Percentiles rank a stretch among this genome's conserved stretches.
phyloP scores from a whole-genome alignment of 805 yeast species.

The Teunomyces gatunensis region DNA sequence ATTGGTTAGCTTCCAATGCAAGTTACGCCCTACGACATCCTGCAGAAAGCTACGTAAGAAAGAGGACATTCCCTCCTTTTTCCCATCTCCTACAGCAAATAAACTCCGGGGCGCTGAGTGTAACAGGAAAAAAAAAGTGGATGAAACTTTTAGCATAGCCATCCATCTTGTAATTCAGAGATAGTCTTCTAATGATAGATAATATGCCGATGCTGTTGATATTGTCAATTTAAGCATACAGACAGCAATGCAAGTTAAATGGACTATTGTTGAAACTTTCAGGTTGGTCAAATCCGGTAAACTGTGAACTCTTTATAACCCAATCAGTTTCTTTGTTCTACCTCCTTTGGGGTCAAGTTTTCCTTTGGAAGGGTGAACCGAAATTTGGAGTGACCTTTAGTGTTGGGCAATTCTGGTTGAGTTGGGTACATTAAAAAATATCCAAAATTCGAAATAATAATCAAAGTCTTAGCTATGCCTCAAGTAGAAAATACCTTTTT shows the following conservation, averaged over 20 bases:
- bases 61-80: neutral
- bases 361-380: neutral
- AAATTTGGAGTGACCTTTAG: neutral
- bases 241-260: neutral
- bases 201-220: neutral
- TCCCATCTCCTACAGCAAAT: neutral
- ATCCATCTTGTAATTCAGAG: neutral
- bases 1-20: neutral
- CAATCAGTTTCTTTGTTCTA: neutral
- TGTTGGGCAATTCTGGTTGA: slow-evolving; percentile 4
- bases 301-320: neutral
- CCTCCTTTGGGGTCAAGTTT: neutral
- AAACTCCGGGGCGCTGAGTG: neutral
- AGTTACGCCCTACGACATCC: neutral
- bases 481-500: neutral
- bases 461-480: neutral
- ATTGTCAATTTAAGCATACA: neutral
- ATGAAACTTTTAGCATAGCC: neutral
- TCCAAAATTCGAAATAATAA: neutral
- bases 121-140: neutral
- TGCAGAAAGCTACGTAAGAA: neutral
- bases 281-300: neutral
- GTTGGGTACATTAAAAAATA: slow-evolving; percentile 3
- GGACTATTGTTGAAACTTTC: neutral
- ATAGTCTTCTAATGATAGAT: neutral